Conservation (phyloP, 2,329 filamentous ascomycete genomes). For the Aspergillus fumigatiaffinis region DNA sequence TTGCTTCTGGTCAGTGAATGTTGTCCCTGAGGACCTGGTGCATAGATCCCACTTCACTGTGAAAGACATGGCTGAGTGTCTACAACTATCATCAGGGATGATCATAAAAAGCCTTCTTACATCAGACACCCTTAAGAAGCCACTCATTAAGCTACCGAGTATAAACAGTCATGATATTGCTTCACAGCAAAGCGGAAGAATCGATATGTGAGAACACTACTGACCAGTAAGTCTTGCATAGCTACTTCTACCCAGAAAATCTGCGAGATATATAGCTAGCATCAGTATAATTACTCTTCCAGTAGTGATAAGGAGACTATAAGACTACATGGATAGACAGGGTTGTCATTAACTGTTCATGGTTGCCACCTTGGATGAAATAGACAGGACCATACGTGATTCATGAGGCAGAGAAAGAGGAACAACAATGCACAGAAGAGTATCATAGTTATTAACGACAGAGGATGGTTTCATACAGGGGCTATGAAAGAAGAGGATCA, state of each 20-base stretch:
- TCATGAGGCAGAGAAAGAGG: constrained; percentile 1
- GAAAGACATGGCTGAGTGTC: not conserved
- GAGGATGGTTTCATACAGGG: not conserved
- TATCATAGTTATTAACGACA: not conserved
- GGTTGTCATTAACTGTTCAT: too few relatives aligned
- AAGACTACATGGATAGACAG: not conserved
- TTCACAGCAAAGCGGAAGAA: not conserved
- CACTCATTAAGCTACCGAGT: not conserved
- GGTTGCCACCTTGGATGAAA: not conserved
- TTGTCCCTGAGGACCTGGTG: not conserved
- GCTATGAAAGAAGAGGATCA: constrained; percentile 13
- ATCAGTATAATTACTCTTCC: not conserved
- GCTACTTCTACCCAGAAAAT: not conserved
- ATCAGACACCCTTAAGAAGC: not conserved
- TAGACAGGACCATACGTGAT: not conserved
- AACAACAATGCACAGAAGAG: not conserved
- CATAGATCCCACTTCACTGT: not conserved
- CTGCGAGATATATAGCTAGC: not conserved
- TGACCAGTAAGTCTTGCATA: not conserved
- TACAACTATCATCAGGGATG: not conserved
- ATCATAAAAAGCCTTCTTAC: not conserved
- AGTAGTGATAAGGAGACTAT: not conserved
- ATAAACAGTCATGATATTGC: not conserved
- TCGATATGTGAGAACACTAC: not conserved
- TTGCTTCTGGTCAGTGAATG: not conserved